phyloP scores from a whole-genome alignment of 2,329 filamentous ascomycete genomes.

The Curvularia spicifera region DNA sequence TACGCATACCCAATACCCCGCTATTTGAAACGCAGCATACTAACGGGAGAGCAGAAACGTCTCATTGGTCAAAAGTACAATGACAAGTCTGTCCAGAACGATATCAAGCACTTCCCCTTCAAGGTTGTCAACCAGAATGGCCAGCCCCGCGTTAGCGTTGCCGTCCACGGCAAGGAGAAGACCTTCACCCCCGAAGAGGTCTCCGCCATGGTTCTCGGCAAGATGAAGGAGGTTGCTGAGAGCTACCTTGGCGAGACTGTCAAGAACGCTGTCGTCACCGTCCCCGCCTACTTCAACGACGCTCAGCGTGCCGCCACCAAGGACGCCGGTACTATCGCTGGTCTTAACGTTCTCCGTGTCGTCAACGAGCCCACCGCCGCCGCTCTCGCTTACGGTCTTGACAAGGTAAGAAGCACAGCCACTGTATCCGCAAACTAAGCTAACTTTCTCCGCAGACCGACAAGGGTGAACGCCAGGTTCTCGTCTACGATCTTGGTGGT shows the following conservation, averaged over 20 bases:
- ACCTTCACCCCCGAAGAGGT: conserved; percentile 81
- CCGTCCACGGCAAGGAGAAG: conserved; percentile 70
- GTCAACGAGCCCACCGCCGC: conserved; percentile 97
- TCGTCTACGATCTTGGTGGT: conserved; percentile 53
- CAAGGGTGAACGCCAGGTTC: conserved; percentile 49
- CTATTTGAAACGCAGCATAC: conserved; percentile 15
- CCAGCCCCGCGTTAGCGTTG: conserved; percentile 84
- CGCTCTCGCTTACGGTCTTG: conserved; percentile 89
- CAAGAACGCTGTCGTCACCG: conserved; percentile 88
- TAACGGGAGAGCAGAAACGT: conserved; percentile 54
- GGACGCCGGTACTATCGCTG: conserved; percentile 90
- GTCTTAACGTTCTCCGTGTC: conserved; percentile 92
- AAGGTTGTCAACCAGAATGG: conserved; percentile 87
- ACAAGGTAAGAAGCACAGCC: conserved; percentile 32
- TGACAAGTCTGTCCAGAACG: conserved; percentile 77
- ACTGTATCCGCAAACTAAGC: background rate
- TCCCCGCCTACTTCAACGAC: conserved; percentile 98
- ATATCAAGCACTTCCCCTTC: conserved; percentile 99
- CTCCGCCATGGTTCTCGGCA: conserved; percentile 71
- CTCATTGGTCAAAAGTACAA: conserved; percentile 60
- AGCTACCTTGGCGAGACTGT: conserved; percentile 81
- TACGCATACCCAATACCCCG: conserved; percentile 26
- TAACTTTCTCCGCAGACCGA: conserved; percentile 32
- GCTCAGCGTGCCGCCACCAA: conserved; percentile 97
- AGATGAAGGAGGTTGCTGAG: conserved; percentile 84